These are phyloP conservation scores for Cornus suecica DNA, from an alignment of 148 eudicot genomes.

Conservation along the genomic window DNA sequence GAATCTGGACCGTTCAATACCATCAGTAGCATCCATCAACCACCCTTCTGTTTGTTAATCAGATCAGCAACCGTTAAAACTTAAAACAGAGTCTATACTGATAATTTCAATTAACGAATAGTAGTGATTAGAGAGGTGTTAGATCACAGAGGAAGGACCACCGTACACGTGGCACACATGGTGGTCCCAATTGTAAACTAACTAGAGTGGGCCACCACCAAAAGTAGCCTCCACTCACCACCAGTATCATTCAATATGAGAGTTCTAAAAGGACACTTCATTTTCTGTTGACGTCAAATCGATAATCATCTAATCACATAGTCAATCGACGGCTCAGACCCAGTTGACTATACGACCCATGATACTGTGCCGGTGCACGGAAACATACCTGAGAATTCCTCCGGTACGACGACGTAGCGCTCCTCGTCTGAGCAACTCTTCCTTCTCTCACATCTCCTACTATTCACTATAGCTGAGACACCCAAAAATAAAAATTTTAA, in stretches of 20 bases:
- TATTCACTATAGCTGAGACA: slow-evolving; percentile 21
- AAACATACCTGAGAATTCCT: slow-evolving; percentile 50
- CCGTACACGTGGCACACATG: slow-evolving; percentile 3
- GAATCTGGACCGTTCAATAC: slow-evolving; percentile 28
- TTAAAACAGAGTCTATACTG: not conserved
- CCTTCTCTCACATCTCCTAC: slow-evolving; percentile 33
- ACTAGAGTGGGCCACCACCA: not conserved
- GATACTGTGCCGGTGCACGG: slow-evolving; percentile 5
- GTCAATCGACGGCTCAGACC: not conserved
- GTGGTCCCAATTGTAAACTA: not conserved
- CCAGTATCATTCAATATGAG: not conserved
- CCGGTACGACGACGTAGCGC: slow-evolving; percentile 48
- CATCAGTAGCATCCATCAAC: slow-evolving; percentile 36
- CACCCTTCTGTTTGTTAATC: slow-evolving; percentile 28
- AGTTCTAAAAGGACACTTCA: not conserved
- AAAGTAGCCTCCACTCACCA: not conserved
- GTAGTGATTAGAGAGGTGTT: not conserved
- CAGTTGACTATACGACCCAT: not conserved
- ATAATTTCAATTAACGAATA: not conserved
- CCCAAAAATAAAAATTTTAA: slow-evolving; percentile 4
- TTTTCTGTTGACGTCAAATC: not conserved
- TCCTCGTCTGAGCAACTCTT: slow-evolving; percentile 59
- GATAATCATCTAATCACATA: not conserved
- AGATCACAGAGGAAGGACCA: not conserved
- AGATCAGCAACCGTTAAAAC: not conserved